Evolutionary conservation across 495 filamentous ascomycete species (phyloP).

Genomic region (Xylaria curta): DNA sequence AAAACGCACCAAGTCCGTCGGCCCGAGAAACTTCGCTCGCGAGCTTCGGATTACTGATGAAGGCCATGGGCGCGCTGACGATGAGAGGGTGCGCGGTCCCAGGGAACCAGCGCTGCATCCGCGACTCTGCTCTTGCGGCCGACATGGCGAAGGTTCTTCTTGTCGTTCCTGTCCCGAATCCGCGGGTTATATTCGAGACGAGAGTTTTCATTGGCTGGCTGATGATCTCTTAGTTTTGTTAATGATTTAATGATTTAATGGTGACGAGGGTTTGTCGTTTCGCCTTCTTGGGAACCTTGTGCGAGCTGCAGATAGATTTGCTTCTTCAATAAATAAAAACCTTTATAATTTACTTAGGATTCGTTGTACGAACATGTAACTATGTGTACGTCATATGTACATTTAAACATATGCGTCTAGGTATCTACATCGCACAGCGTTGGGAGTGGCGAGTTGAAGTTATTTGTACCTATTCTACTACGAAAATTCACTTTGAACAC

Average conservation of each 20-base stretch:
- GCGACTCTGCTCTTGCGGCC: constrained; percentile 7
- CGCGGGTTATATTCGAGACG: background rate
- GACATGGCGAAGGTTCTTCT: constrained; percentile 32
- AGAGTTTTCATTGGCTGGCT: constrained; percentile 1
- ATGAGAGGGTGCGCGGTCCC: constrained; percentile 55
- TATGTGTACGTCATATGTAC: background rate
- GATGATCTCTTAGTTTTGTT: background rate
- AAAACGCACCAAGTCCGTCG: constrained; percentile 64
- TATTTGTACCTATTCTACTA: no score
- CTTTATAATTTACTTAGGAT: background rate
- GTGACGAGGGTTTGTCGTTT: background rate
- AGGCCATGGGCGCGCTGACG: constrained; percentile 74
- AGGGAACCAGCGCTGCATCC: constrained; percentile 42
- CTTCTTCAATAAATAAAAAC: background rate
- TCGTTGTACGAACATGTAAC: background rate
- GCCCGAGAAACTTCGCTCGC: constrained; percentile 69
- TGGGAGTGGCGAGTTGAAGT: background rate
- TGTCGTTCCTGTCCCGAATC: background rate
- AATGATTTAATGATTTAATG: background rate
- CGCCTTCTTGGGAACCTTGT: background rate
- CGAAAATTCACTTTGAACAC: background rate
- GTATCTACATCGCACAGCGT: no score
- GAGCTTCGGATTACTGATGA: constrained; percentile 66
- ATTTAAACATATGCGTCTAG: background rate
- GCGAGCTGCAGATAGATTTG: background rate